phyloP scores from a whole-genome alignment of 2,329 filamentous ascomycete genomes.

The Aaosphaeria pasadenensis region DNA sequence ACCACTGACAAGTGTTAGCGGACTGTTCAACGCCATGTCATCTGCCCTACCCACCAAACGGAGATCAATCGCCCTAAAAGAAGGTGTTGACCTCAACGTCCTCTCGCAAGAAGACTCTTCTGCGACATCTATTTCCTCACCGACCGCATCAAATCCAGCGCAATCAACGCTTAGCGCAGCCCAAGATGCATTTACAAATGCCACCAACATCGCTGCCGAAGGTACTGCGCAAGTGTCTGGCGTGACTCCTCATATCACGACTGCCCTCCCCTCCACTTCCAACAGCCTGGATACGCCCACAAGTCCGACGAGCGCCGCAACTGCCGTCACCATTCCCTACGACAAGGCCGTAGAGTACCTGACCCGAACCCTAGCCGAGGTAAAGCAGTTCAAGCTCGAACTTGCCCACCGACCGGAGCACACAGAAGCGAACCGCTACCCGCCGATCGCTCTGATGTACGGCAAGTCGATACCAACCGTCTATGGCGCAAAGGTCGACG shows the following conservation, averaged over 20 bases:
- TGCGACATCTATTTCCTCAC: conserved; percentile 7
- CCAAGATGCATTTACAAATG: conserved; percentile 13
- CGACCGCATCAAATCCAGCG: conserved; percentile 6
- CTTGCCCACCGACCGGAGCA: conserved; percentile 61
- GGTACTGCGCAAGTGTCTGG: conserved; percentile 26
- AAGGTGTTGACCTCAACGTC: conserved; percentile 9
- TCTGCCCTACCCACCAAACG: conserved; percentile 39
- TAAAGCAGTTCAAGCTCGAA: conserved; percentile 72
- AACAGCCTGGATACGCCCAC: conserved; percentile 6
- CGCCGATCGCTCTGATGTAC: conserved; percentile 79
- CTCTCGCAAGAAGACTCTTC: not conserved
- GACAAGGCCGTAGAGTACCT: conserved; percentile 65
- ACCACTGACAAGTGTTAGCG: conserved; percentile 39
- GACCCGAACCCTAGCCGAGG: conserved; percentile 66
- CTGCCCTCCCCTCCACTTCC: conserved; percentile 21
- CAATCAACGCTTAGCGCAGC: conserved; percentile 1
- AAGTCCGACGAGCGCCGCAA: conserved; percentile 23
- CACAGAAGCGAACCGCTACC: conserved; percentile 68
- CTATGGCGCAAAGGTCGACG: conserved; percentile 72
- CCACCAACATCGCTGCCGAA: conserved; percentile 23
- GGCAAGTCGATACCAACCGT: conserved; percentile 85
- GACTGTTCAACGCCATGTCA: conserved; percentile 47
- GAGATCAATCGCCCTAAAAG: no score
- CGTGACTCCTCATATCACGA: conserved; percentile 49
- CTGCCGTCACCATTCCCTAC: conserved; percentile 53